Evolutionary conservation across 495 filamentous ascomycete genomes (phyloP), one percentile per base, ranked within the genome.

Genomic region (Penicillium lagena): DNA sequence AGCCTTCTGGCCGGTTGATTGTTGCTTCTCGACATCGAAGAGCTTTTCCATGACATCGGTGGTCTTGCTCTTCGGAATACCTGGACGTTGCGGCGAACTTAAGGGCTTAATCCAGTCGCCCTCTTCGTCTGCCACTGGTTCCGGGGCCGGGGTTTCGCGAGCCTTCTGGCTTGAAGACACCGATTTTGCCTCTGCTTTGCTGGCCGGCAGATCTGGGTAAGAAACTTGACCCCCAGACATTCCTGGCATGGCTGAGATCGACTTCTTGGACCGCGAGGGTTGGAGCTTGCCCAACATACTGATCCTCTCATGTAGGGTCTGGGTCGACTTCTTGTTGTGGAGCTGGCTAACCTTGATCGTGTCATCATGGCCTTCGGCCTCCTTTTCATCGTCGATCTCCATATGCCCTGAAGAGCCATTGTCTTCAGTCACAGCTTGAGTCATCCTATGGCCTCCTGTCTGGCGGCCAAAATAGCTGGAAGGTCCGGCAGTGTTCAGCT

Each of bases 261-360:
- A 84, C 55, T 90, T 91, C 4, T 83, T 86, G 3, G 79, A 68
- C 37, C 84, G 72, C 29, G 83, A 71, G 36, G 83, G 71, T 54
- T 89, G 86, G 1, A 80, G 74, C 59, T 96, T 86, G 15, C 90
- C 90, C 13, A 98, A 77, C 80, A 91, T 89, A 56, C 83, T 91
- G 53, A 98, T 96, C 52, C 88, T 86, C 47, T 97, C 94, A 46
- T 94, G 87, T 12, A 98, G 73, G 9, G 85, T 75, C 58, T 96
- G 89, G 2, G 93, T 96, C 5, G 90, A 90, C 7, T 87, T 90
- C 56, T 93, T 95, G 65, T 79, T 89, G 60, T 95, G 88, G 7
- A 79, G 49, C 48, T 74, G 78, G 38, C 72, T 71, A 13, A 60
- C 66, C n/a, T 54, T 57, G 5, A 64, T 66, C 9, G 47, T 44